Base-by-base conservation (phyloP, 331 rosid species). In the Malus hybrid region DNA sequence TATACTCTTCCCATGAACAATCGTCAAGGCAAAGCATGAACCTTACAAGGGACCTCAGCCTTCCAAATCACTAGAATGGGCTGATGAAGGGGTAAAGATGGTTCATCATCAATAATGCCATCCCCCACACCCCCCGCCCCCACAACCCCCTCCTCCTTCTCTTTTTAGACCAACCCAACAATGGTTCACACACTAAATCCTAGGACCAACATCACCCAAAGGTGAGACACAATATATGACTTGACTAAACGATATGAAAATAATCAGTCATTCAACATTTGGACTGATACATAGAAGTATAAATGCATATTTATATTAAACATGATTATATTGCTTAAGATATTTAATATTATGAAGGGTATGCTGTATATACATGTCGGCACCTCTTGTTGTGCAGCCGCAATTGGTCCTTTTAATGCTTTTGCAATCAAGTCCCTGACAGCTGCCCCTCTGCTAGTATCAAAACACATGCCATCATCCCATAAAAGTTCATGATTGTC, bases 391-490 rank as follows among this genome's bases (percentile, higher is more conserved):
- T 95, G 97, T 19, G 86, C 71, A 68, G 98, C 96, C 1, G 79
- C 96, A 79, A 95, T 91, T 53, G 98, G 96, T 46, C 99, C 99
- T 75, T 90, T 90, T 83, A 92, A 81, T 81, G 98, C 99, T 79
- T 92, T 92, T 6, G 89, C 84, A 79, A 95, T 90, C 74, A 90
- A 87, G 80, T 90, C 97, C 86, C 96, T 84, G 26, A 93, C 98
- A 34, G 93, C 98, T 53, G 93, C 97, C 63, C 97, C 98, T 87
- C 97, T 90, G 79, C 96, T 95, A 52, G 91, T 90, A 79, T 95
- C 97, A 77, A 89, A 88, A 56, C 97, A 95, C 96, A 95, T 95
- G 44, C 91, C 93, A 48, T 88, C 85, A 84, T 95, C 99, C 99
- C 99, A 95, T 82, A 85, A 80, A 77, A 95, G 96, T 80, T 95